Base-by-base conservation (phyloP, 1,284 basidiomycete genomes). In the Irpex rosettiformis region DNA sequence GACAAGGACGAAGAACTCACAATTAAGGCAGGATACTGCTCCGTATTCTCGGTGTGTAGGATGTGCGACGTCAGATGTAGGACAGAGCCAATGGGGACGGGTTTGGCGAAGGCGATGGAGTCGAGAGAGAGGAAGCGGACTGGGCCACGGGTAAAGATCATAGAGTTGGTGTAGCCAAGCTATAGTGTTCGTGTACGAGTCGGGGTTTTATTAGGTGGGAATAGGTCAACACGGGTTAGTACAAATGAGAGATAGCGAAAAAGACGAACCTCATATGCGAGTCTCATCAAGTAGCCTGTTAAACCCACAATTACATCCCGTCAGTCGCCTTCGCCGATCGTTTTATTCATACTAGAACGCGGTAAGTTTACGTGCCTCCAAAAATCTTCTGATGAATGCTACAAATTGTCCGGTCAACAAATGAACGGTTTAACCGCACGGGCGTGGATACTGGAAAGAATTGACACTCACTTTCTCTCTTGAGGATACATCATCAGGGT, bases 401-500 rank as follows among this genome's bases (percentile, higher is more conserved):
- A 58, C 16, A 22, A 27, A 10, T 42, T 5, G n/a, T 54, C 43
- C 5, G 52, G 28, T 3, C 21, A 5, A 18, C 25, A 6, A 5
- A 5, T 6, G 30, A 33, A 6, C 5, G 30, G 30, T 6, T 33
- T 6, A 33, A 33, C 13, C 30, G 13, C 30, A 37, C 8, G 16
- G 30, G 16, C 8, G 16, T 10, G 30, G 1, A 37, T 10, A 37
- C 10, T 10, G 16, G 45, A 2, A 8, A 3, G 22, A 22, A 45
- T 33, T 52, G 11, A 18, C 1, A 73, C 84, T 69, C 61, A 88
- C 86, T 94, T 93, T 67, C 91, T 79, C 69, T 92, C 89, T 74
- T 93, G 91, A 0, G 91, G 91, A 69, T 92, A 92, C 89, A 93
- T 93, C 55, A 92, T 74, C 77, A 87, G 79, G n/a, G 80, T 83